These are phyloP conservation scores for Scedosporium aurantiacum DNA, from an alignment of 2,329 filamentous ascomycete species.

Conservation along the genomic window DNA sequence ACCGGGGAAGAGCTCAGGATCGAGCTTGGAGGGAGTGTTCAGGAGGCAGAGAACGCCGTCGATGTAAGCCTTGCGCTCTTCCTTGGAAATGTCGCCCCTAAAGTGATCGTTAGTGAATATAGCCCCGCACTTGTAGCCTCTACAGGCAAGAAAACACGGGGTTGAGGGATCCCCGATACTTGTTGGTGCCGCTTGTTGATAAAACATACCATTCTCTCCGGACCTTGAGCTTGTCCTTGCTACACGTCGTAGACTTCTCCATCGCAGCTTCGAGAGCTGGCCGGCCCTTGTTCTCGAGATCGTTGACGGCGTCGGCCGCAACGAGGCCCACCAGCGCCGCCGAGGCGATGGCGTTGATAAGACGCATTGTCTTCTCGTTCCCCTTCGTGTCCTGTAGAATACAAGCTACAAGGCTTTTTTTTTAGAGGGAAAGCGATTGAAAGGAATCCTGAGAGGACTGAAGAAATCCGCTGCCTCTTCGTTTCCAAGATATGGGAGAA, in stretches of 20 bases:
- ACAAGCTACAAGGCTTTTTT: neutral
- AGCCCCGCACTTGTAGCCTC: too few relatives aligned
- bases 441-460: neutral
- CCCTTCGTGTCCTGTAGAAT: neutral
- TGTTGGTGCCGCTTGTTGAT: neutral
- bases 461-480: neutral
- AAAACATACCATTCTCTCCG: conserved; percentile 15
- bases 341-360: neutral
- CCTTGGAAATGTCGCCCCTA: conserved; percentile 7
- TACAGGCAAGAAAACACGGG: too few relatives aligned
- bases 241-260: conserved; percentile 14
- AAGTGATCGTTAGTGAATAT: neutral
- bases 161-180: neutral
- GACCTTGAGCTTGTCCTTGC: conserved; percentile 14
- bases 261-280: conserved; percentile 14
- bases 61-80: conserved; percentile 15
- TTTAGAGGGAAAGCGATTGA: neutral
- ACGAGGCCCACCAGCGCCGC: conserved; percentile 6
- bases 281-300: conserved; percentile 15
- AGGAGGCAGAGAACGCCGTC: conserved; percentile 16
- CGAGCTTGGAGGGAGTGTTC: conserved; percentile 14
- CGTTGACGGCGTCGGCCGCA: conserved; percentile 14
- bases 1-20: conserved; percentile 14
- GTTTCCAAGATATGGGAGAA: neutral
- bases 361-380: conserved; percentile 1